These are phyloP conservation scores for Cornus kousa DNA, from an alignment of 148 eudicot genomes.

Conservation along the genomic window DNA sequence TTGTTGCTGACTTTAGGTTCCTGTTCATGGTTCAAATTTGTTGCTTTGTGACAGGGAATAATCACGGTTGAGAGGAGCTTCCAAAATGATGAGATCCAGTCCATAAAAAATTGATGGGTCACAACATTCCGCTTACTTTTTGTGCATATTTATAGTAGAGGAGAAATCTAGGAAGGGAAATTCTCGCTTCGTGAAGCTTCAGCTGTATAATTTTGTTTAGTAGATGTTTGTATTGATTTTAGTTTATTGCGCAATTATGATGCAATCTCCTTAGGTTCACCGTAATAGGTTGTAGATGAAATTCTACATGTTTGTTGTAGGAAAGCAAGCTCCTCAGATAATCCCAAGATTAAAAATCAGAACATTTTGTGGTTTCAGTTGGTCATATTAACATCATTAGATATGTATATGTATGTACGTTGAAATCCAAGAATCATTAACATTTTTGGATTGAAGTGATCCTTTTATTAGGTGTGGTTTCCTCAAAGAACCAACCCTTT, in stretches of 20 bases:
- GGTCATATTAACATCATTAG: neutral
- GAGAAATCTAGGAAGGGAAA: constrained; percentile 17
- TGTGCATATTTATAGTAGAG: constrained; percentile 18
- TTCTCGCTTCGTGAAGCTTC: constrained; percentile 11
- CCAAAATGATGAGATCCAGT: neutral
- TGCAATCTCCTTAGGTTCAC: neutral
- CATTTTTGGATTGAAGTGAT: too few species aligned
- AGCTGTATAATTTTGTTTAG: constrained; percentile 26
- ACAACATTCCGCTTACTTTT: neutral
- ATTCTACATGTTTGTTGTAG: constrained; percentile 1
- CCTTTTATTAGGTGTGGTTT: too few species aligned
- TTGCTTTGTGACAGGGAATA: constrained; percentile 10
- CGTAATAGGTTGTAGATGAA: neutral
- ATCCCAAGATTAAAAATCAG: neutral
- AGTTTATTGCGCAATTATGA: constrained; percentile 14
- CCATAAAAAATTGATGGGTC: neutral
- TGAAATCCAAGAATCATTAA: too few species aligned
- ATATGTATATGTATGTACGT: neutral
- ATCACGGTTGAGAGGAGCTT: constrained; percentile 13
- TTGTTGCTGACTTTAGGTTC: neutral
- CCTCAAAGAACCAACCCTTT: too few species aligned
- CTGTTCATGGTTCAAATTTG: neutral
- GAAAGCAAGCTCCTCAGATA: neutral
- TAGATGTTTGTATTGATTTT: constrained; percentile 24
- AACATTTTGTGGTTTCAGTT: constrained; percentile 5